Evolutionary conservation across 163 green algal genomes (phyloP), one percentile per base, ranked within the genome.

Genomic region (Chlamydomonas reinhardtii): DNA sequence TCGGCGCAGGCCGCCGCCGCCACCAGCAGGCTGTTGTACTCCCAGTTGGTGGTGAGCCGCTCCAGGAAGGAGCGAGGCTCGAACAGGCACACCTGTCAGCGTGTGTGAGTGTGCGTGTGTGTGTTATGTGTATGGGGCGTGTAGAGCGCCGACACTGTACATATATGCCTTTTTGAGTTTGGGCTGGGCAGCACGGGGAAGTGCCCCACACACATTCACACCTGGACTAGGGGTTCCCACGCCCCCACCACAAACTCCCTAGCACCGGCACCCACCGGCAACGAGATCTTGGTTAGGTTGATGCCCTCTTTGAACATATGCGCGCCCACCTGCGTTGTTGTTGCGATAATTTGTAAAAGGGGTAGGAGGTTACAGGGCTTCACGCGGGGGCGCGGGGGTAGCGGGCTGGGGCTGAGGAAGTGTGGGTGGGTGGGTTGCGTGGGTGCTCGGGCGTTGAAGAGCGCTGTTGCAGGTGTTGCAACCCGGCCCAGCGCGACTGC

Each of bases 1-100:
- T 94, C 86, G 6, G 52, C 71, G 37, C 43, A 59, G n/a, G 88
- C 68, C 5, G 90, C 92, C 39, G 92, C 92, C 15, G 52, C 56
- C 35, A 88, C 68, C 66, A 94, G 84, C 54, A 93, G 82, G 65
- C 87, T 82, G 35, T 93, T 84, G 89, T 93, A 93, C 64, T 87
- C 88, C 90, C 91, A 95, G 76, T 92, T 93, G 73, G 89, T 89
- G 14, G 91, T 91, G 25, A 94, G 76, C 19, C 91, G 86, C 72
- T 95, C 88, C 82, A 94, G 77, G 75, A 92, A 95, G 31, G 87
- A 93, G 37, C 92, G 90, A 2, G 90, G 71, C 85, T 95, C 92
- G 54, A 95, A 95, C 0, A 95, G 66, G 56, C 82, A 90, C 14
- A 95, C 48, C 48, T 56, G 48, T 16, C 8, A 16, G 43, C 43